Percentiles rank a stretch among this genome's conserved stretches.
These are phyloP conservation scores for Psilocybe cubensis DNA, from an alignment of 768 basidiomycete species.

Conservation along the genomic window DNA sequence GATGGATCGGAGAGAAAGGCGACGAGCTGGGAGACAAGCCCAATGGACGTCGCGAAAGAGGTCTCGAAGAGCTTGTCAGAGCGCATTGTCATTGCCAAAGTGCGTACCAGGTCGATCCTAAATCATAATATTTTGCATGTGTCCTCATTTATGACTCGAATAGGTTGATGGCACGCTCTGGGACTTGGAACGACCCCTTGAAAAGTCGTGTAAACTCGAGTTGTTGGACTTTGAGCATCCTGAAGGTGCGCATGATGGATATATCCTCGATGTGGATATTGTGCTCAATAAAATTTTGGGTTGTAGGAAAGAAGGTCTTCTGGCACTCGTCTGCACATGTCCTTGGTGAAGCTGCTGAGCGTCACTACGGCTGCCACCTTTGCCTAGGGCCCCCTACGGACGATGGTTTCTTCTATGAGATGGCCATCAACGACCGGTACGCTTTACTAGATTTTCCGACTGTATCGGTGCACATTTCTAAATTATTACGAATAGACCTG, in stretches of 20 bases:
- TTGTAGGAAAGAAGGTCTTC: constrained; percentile 90
- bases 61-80: constrained; percentile 89
- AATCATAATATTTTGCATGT: background rate
- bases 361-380: constrained; percentile 95
- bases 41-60: constrained; percentile 88
- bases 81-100: constrained; percentile 92
- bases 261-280: background rate
- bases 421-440: constrained; percentile 85
- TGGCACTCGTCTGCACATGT: constrained; percentile 99
- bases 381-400: constrained; percentile 97
- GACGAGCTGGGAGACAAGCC: constrained; percentile 93
- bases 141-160: background rate
- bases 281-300: background rate
- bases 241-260: constrained; percentile 57
- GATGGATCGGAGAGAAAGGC: constrained; percentile 87
- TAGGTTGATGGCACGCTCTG: constrained; percentile 88
- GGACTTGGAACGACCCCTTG: constrained; percentile 96
- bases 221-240: constrained; percentile 92
- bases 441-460: constrained; percentile 7
- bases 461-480: no score
- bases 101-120: constrained; percentile 27
- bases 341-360: constrained; percentile 93
- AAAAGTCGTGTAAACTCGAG: constrained; percentile 78
- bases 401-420: constrained; percentile 99
- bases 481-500: no score